Evolutionary conservation across 2,329 filamentous ascomycete genomes (phyloP).

Genomic region (Cercospora canescens): DNA sequence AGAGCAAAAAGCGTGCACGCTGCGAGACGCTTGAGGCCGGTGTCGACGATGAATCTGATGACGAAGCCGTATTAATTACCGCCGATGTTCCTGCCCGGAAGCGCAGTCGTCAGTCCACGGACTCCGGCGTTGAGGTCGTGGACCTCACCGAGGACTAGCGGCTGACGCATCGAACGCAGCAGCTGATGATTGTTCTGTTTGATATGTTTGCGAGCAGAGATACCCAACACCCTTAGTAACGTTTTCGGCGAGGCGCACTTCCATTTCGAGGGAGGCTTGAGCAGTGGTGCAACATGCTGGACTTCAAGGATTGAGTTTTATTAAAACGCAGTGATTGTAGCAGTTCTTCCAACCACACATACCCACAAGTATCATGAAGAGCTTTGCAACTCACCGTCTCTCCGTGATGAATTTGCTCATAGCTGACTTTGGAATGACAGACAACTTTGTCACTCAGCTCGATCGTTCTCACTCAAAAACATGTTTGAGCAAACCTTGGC

Average conservation of each 20-base stretch:
- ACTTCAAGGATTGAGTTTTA: too few species aligned
- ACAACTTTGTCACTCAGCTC: not conserved
- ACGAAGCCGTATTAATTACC: conserved; percentile 16
- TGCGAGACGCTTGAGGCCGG: conserved; percentile 18
- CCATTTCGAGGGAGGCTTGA: not conserved
- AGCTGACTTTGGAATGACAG: not conserved
- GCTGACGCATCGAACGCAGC: not conserved
- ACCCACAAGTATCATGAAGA: too few species aligned
- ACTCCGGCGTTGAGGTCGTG: conserved; percentile 27
- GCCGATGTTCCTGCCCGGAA: conserved; percentile 8
- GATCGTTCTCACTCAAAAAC: not conserved
- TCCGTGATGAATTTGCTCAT: too few species aligned
- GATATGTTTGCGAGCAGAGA: not conserved
- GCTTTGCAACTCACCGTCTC: too few species aligned
- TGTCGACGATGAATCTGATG: conserved; percentile 23
- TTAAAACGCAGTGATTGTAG: too few species aligned
- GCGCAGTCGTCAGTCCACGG: conserved; percentile 17
- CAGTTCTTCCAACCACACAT: too few species aligned
- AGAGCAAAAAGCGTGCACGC: conserved; percentile 25
- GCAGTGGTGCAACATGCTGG: too few species aligned
- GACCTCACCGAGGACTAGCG: conserved; percentile 30
- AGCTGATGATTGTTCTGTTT: not conserved
- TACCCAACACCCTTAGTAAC: not conserved
- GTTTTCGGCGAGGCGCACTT: not conserved
- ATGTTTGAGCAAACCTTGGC: not conserved